Evolutionary conservation across 2,329 filamentous ascomycete genomes (phyloP), one percentile per base, ranked within the genome.

Genomic region (Fusarium dlaminii): DNA sequence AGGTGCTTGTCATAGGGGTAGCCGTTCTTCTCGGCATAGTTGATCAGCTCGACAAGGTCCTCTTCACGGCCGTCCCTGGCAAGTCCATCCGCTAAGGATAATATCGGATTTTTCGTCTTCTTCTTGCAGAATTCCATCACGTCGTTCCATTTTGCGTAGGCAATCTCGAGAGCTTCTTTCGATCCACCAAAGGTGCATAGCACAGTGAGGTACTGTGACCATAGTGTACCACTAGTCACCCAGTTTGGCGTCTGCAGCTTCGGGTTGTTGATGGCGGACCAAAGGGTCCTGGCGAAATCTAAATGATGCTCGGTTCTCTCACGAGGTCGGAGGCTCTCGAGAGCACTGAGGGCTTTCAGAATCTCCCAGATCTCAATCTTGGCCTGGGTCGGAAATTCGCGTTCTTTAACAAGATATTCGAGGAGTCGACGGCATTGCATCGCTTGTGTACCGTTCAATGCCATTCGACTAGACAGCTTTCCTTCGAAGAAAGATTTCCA

Each of bases 381-480:
- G 34, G 63, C 22, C n/a, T 57, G 36, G 13, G 46, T 61, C n/a
- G 68, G 49, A 51, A 66, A 46, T 39, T 66, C 67, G 30, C 66
- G 65, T 61, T 81, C 78, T 24, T 80, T 77, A 11, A 80, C 70
- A n/a, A 94, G 84, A 79, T 94, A 89, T 29, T 87, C 82, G 66
- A 94, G 88, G 48, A 94, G 90, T 43, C 87, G 82, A 17, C 80
- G 81, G 64, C 87, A 85, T 63, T 88, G 82, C 24, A 86, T 82
- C 2, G 93, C 92, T 77, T 96, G 92, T 46, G 91, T 87, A 75
- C 90, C 86, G 81, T 94, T 90, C 80, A 94, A 78, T 58, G 86
- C 76, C 70, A 87, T 78, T 74, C 84, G 78, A 70, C 84, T 82
- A 76, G 83, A 76, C 66, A 84, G 72, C 81, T 92, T 88, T 79